Conservation (phyloP, 345 rosid genomes). For the Limnanthes douglasii region DNA sequence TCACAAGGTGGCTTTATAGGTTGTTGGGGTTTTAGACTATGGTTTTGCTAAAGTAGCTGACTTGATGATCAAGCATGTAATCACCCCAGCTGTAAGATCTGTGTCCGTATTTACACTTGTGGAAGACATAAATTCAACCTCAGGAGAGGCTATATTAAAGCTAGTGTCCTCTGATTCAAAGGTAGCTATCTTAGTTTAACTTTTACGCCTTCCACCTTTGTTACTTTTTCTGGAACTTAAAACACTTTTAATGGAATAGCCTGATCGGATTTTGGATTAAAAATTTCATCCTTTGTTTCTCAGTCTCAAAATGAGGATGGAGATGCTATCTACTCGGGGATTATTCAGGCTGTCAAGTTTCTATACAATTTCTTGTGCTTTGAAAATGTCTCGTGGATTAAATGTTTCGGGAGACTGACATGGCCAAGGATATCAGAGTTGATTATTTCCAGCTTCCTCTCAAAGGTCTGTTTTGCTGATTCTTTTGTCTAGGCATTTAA, state of each 20-base stretch:
- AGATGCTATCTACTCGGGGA: slow-evolving; percentile 39
- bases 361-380: slow-evolving; percentile 50
- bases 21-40: slow-evolving; percentile 67
- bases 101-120: slow-evolving; percentile 30
- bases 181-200: slow-evolving; percentile 21
- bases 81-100: slow-evolving; percentile 54
- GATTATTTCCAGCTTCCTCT: slow-evolving; percentile 67
- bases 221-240: not conserved
- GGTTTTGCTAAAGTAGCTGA: slow-evolving; percentile 90
- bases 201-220: not conserved
- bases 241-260: slow-evolving; percentile 3
- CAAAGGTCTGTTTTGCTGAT: slow-evolving; percentile 57
- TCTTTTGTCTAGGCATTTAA: no score
- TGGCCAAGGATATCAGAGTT: slow-evolving; percentile 91
- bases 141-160: slow-evolving; percentile 39
- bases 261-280: no score
- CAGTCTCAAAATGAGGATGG: slow-evolving; percentile 46
- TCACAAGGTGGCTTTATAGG: slow-evolving; percentile 19
- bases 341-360: slow-evolving; percentile 52
- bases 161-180: slow-evolving; percentile 24
- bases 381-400: slow-evolving; percentile 58
- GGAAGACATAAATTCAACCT: slow-evolving; percentile 32
- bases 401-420: slow-evolving; percentile 78
- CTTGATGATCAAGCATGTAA: slow-evolving; percentile 64
- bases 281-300: slow-evolving; percentile 6